A percentile compares a stretch with the other conserved stretches of the same genome.
Conservation (phyloP, 345 rosid species). For the Aegle marmelos region DNA sequence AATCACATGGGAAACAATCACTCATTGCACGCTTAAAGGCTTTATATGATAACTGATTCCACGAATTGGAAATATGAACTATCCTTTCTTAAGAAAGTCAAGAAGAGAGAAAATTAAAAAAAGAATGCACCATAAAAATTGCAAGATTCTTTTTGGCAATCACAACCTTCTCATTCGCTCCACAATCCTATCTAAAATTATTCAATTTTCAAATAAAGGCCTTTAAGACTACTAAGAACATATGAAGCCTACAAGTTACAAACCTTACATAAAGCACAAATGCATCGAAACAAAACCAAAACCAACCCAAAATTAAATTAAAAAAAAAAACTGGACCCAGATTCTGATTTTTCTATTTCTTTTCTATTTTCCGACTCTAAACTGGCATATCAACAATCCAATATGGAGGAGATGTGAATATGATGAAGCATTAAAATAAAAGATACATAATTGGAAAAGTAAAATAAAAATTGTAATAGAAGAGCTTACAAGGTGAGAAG, state of each 20-base stretch:
- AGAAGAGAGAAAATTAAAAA: not conserved
- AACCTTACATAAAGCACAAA: not conserved
- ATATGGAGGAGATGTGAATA: not conserved
- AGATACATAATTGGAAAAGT: not conserved
- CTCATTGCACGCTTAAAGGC: not conserved
- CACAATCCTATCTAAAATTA: not conserved
- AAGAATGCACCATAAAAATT: not conserved
- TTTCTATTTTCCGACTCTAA: not conserved
- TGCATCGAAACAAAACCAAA: not conserved
- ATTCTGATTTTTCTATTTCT: not conserved
- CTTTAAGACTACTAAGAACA: not conserved
- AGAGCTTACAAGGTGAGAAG: constrained; percentile 61
- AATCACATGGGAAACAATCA: not conserved
- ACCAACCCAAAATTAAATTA: not conserved
- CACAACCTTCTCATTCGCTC: not conserved
- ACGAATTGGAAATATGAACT: not conserved
- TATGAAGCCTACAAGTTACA: not conserved
- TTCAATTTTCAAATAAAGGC: not conserved
- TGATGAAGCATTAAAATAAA: not conserved
- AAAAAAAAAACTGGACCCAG: constrained; percentile 1
- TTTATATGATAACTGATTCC: not conserved
- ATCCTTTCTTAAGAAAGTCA: not conserved
- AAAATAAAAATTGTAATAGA: not conserved
- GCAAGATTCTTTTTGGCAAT: not conserved
- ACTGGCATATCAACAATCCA: not conserved